Conservation (phyloP, 768 basidiomycete genomes). For the Pholiota microspora region DNA sequence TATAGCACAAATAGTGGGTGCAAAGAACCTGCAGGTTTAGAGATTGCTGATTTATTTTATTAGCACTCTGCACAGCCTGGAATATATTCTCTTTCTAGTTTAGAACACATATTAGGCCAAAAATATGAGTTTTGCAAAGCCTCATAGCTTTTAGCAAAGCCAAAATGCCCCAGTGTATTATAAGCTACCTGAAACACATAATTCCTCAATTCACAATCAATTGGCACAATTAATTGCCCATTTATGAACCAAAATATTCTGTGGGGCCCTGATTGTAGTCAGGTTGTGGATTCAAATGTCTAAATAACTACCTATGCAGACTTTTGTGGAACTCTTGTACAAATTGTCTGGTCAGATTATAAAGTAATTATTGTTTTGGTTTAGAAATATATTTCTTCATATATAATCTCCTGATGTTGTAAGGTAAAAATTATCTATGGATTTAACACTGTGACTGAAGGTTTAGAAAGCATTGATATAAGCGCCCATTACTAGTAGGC, state of each 20-base stretch:
- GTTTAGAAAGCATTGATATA: no score
- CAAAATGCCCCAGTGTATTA: conserved; percentile 31
- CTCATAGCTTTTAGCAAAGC: conserved; percentile 29
- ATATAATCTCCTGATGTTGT: no score
- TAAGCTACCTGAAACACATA: conserved; percentile 26
- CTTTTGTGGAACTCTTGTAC: no score
- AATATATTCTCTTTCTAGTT: conserved; percentile 30
- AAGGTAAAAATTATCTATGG: no score
- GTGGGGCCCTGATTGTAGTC: no score
- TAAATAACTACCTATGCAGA: no score
- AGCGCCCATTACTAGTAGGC: no score
- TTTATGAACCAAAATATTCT: conserved; percentile 27
- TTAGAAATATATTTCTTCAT: no score
- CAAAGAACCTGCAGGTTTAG: conserved; percentile 26
- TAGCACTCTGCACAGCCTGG: conserved; percentile 31
- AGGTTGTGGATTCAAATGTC: no score
- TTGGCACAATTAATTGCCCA: conserved; percentile 20
- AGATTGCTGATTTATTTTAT: conserved; percentile 29
- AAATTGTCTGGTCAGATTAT: no score
- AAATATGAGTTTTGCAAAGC: conserved; percentile 23
- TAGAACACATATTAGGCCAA: conserved; percentile 31
- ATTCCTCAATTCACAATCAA: conserved; percentile 17
- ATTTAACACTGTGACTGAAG: no score
- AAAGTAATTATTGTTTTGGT: no score
- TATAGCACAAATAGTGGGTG: conserved; percentile 26